Base-by-base conservation (phyloP, 2,329 filamentous ascomycete genomes). In the Aspergillus neotritici region DNA sequence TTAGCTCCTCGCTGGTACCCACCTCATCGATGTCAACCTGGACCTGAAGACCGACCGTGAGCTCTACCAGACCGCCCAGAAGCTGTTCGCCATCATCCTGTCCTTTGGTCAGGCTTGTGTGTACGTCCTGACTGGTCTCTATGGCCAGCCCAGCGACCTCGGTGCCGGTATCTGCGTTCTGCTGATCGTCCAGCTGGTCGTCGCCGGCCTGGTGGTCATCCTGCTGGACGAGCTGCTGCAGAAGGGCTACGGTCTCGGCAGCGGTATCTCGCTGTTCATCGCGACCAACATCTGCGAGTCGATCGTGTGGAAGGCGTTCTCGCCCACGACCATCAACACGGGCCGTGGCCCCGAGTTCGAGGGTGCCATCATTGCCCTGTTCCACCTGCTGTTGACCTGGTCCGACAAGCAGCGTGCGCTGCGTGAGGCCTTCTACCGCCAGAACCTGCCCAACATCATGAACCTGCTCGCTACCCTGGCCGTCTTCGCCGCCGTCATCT, bases 261-360 rank as follows among this genome's bases (percentile, higher is more conserved):
- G 87, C 66, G 93, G 93, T 74, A 98, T 98, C 69, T 97, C 91
- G 37, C 86, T 98, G 53, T 98, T 98, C 80, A 98, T 98, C 67
- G 93, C 93, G 57, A 98, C 93, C 77, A 97, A 97, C 81, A 97
- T 98, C 65, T 98, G 93, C 87, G 93, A 98, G 79, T 96, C 91
- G 45, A 98, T 98, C 71, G 86, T 98, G 76, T 98, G 93, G 93
- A 96, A 96, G 80, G 93, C 94, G 40, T 97, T 98, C 79, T 97
- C 91, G 41, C 94, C 94, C 44, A 97, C 90, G 48, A 97, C 93
- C 66, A 94, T 97, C 77, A 98, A 98, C 81, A 98, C 94, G 55
- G 93, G 93, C 58, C 89, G 93, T 80, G 93, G 93, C 49, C 94
- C 94, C 61, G 93, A 98, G 75, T 98, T 97, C 64, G 93, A 98